phyloP scores from a whole-genome alignment of 1,284 basidiomycete genomes.

The Peniophora sp. region DNA sequence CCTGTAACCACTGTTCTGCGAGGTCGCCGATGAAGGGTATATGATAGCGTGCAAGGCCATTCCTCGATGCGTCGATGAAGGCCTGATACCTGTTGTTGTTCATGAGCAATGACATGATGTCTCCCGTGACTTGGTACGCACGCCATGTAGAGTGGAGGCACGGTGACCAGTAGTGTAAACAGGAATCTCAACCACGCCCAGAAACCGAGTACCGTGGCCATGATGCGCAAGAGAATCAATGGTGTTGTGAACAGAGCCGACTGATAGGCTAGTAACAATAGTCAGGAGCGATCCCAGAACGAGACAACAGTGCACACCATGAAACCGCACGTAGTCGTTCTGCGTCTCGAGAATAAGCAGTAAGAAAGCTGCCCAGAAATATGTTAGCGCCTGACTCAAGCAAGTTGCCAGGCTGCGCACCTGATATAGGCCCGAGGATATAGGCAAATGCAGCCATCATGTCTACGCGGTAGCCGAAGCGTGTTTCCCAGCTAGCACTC shows the following conservation, averaged over 20 bases:
- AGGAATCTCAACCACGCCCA: conserved; percentile 38
- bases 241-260: conserved; percentile 68
- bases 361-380: conserved; percentile 40
- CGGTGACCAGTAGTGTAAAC: conserved; percentile 36
- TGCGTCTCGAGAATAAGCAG: conserved; percentile 72
- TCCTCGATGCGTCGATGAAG: conserved; percentile 53
- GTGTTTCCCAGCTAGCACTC: conserved; percentile 59
- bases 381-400: conserved; percentile 4
- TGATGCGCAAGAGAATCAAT: conserved; percentile 51
- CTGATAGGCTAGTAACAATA: conserved; percentile 57
- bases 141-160: conserved; percentile 46
- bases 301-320: conserved; percentile 40
- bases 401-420: conserved; percentile 25
- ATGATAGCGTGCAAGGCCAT: conserved; percentile 50
- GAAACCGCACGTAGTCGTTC: conserved; percentile 77
- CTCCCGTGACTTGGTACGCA: conserved; percentile 25
- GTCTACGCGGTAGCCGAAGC: conserved; percentile 65
- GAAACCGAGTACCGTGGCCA: conserved; percentile 45
- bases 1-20: conserved; percentile 68
- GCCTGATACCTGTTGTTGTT: conserved; percentile 43
- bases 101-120: background rate
- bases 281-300: conserved; percentile 5
- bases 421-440: conserved; percentile 66
- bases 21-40: conserved; percentile 62
- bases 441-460: conserved; percentile 63